Base-by-base conservation (phyloP, 2,329 filamentous ascomycete genomes). In the Penicillium decumbens region DNA sequence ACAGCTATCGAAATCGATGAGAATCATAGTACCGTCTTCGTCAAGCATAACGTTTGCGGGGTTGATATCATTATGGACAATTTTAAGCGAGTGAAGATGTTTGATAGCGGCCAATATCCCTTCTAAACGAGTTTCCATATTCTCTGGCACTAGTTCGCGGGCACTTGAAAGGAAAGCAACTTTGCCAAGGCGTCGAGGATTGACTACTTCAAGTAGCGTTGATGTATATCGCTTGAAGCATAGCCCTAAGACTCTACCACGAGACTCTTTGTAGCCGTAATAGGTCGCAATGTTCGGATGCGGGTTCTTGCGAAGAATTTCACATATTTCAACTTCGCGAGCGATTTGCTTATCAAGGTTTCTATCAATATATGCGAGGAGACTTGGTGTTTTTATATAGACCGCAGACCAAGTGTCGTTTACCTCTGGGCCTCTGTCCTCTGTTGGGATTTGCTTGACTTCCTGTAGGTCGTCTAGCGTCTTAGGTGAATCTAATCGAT, bases 1-100 rank as follows among this genome's bases (percentile, higher is more conserved):
- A 56, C 61, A 67, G 50, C 56, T 60, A 53, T 60, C 65, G 25
- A 69, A 68, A 55, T 68, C 60, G 12, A 64, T 58, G 4, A 67
- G 54, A 50, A 68, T 45, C n/a, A 61, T 43, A 12, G 15, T 56
- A 9, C 49, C 51, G 6, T 63, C 56, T 10, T 63, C 50, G 18
- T 59, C 56, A 27, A 67, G 44, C 59, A 67, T 64, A 28, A 69
- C 62, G 41, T 65, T 68, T n/a, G 45, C 46, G 13, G 62, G 63
- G 20, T 61, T 68, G 20, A 69, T 56, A 41, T 69, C 60, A 33
- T 65, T 64, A 52, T 68, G 60, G 12, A 64, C 57, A 42, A 65
- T 40, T 10, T 57, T 53, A 29, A 67, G 51, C 18, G 53, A 59
- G 33, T 67, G 61, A 9, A 69, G 53, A 55, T 68, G 58, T 41